A percentile compares a stretch with the other conserved stretches of the same genome.
Conservation (phyloP, 2,329 filamentous ascomycete genomes). For the Aspergillus hiratsukae region DNA sequence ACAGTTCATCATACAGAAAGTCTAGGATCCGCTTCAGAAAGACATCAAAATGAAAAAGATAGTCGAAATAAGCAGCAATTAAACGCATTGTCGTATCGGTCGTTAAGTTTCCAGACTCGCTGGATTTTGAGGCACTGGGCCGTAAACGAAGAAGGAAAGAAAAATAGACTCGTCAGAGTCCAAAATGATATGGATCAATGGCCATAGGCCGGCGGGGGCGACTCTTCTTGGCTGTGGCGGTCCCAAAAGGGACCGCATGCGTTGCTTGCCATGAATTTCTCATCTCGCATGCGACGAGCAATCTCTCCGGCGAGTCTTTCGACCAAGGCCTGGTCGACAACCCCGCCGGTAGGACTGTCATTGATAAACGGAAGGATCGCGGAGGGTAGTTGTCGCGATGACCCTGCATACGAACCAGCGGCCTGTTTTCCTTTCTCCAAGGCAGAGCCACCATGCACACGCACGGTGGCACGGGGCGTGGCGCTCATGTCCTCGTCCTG, state of each 20-base stretch:
- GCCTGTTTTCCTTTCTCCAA: constrained; percentile 25
- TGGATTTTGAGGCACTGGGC: constrained; percentile 4
- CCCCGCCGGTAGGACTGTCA: constrained; percentile 25
- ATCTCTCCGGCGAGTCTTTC: constrained; percentile 86
- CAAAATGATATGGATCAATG: constrained; percentile 24
- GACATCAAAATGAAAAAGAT: not conserved
- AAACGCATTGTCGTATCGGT: constrained; percentile 20
- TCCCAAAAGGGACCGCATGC: constrained; percentile 36
- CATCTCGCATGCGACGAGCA: constrained; percentile 75
- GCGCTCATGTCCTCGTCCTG: constrained; percentile 26
- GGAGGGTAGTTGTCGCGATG: constrained; percentile 27
- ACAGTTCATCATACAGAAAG: constrained; percentile 23
- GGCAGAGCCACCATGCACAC: constrained; percentile 10
- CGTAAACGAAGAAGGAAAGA: constrained; percentile 8
- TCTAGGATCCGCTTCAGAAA: constrained; percentile 21
- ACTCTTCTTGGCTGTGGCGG: constrained; percentile 30
- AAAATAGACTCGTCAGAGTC: constrained; percentile 9
- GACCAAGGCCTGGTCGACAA: constrained; percentile 46
- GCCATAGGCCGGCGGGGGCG: constrained; percentile 44
- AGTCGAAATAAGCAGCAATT: constrained; percentile 7
- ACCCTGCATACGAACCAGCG: constrained; percentile 20
- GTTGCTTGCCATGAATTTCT: constrained; percentile 54
- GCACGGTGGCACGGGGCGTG: constrained; percentile 30
- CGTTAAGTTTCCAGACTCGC: constrained; percentile 17
- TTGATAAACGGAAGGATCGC: constrained; percentile 34